Evolutionary conservation across 768 basidiomycete species (phyloP), one percentile per base, ranked within the genome.

Genomic region (Dacryopinax spathularia): DNA sequence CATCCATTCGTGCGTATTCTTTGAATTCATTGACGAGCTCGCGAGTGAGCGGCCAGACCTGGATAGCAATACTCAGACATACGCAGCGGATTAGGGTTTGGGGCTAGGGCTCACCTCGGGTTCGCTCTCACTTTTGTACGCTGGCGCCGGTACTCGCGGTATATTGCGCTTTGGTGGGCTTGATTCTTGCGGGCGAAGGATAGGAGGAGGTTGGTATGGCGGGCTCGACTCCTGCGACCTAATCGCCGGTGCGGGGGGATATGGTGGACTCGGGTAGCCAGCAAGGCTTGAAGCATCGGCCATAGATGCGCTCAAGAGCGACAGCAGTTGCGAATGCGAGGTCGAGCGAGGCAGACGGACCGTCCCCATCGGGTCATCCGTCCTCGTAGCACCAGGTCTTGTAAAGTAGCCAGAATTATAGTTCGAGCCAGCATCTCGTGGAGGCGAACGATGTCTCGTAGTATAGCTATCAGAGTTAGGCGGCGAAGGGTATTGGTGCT

Each of bases 121-220:
- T 20, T 56, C 48, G 48, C 48, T 56, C 48, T 56, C 48, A 29
- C 48, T 56, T 20, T 56, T 56, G 48, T 56, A 56, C 20, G 29
- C 48, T 5, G 48, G 48, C 25, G 48, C 48, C 25, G 48, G 48
- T 15, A 56, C 48, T 56, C 48, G 12, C 2, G 48, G 5, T 3
- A 56, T 56, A 10, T 27, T 10, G 25, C 48, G 48, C 29, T 29
- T 3, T 9, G 20, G 9, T 7, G 48, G 48, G 31, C 48, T 56
- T 5, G 48, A 27, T 4, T 56, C 48, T 29, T 56, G 48, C 15
- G 48, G 31, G 15, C 31, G 25, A 29, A n/a, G n/a, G n/a, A n/a
- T n/a, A n/a, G 29, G 25, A 27, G 29, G 9, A 5, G 48, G 3
- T 27, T 9, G 25, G 18, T 10, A 20, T 6, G 20, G 9, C 13